These are phyloP conservation scores for Annona squamosa DNA, from an alignment of 164 flowering plant genomes.

Conservation along the genomic window DNA sequence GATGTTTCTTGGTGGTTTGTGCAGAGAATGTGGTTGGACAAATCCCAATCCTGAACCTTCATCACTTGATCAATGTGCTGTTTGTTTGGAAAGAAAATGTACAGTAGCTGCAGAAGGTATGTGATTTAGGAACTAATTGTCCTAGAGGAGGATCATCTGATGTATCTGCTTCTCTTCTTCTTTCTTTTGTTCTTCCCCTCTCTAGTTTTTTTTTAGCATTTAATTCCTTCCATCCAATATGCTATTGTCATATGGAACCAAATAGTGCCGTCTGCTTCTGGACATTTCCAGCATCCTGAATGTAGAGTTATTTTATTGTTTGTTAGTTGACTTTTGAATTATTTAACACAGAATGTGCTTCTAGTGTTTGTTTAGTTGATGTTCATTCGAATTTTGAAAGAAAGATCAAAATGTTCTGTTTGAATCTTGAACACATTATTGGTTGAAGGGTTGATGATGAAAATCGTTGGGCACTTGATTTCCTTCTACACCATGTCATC, in stretches of 20 bases:
- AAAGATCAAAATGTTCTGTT: too few species aligned
- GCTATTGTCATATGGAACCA: neutral
- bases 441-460: too few species aligned
- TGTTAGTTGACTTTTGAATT: neutral
- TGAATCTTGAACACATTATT: too few species aligned
- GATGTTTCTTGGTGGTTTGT: conserved; percentile 3
- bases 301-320: neutral
- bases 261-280: neutral
- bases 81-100: conserved; percentile 86
- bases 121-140: neutral
- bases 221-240: neutral
- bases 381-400: neutral
- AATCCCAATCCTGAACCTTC: conserved; percentile 28
- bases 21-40: conserved; percentile 91
- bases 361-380: neutral
- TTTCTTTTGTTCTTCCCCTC: too few species aligned
- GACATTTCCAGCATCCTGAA: neutral
- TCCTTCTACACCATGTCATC: too few species aligned
- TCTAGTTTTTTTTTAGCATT: neutral
- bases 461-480: too few species aligned
- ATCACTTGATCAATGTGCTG: conserved; percentile 75
- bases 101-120: conserved; percentile 91
- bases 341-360: neutral
- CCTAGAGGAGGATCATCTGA: neutral
- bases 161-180: neutral